Conservation (phyloP, 2,329 filamentous ascomycete species). For the Aspergillus vadensis region DNA sequence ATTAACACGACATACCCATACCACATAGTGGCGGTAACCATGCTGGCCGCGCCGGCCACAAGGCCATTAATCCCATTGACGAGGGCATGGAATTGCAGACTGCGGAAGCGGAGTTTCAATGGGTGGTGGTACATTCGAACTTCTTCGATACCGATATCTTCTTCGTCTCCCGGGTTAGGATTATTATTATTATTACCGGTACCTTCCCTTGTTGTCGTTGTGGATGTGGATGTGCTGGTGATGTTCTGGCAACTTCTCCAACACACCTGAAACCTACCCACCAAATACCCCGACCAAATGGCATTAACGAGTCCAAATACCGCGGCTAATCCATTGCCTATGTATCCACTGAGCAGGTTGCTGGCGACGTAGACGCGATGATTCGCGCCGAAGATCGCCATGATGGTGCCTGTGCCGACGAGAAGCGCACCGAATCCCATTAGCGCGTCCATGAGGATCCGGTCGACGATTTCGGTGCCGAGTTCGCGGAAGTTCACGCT, state of each 20-base stretch:
- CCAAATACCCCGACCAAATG: slow-evolving; percentile 51
- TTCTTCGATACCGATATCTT: not conserved
- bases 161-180: too few species aligned
- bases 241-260: slow-evolving; percentile 12
- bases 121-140: slow-evolving; percentile 24
- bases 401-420: slow-evolving; percentile 54
- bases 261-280: slow-evolving; percentile 35
- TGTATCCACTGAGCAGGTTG: slow-evolving; percentile 58
- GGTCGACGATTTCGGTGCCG: slow-evolving; percentile 54
- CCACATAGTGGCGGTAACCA: slow-evolving; percentile 55
- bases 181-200: too few species aligned
- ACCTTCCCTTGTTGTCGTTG: not conserved
- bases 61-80: slow-evolving; percentile 52
- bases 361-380: slow-evolving; percentile 47
- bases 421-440: slow-evolving; percentile 55
- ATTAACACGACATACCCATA: slow-evolving; percentile 56
- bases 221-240: slow-evolving; percentile 32
- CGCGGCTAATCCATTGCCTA: slow-evolving; percentile 56
- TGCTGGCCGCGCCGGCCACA: slow-evolving; percentile 52
- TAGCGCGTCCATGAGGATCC: slow-evolving; percentile 54
- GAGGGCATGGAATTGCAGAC: slow-evolving; percentile 49
- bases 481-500: slow-evolving; percentile 53
- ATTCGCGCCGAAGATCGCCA: slow-evolving; percentile 57
- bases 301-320: slow-evolving; percentile 54
- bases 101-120: slow-evolving; percentile 41